Conservation (phyloP, 2,329 filamentous ascomycete genomes). For the Arthrobotrys megalospora region DNA sequence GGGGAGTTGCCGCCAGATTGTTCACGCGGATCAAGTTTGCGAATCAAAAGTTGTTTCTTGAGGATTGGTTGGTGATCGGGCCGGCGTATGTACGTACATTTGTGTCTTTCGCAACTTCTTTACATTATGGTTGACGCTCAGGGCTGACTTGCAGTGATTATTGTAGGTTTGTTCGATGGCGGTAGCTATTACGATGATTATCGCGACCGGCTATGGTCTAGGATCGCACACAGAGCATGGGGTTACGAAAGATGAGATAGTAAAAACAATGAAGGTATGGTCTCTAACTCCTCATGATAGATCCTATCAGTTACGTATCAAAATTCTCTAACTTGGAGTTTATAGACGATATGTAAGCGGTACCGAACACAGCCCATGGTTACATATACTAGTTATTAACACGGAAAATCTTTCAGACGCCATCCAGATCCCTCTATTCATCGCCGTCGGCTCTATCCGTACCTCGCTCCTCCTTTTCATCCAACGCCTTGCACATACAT, state of each 20-base stretch:
- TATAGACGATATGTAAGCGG: conserved; percentile 32
- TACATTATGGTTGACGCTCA: background rate
- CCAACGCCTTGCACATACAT: conserved; percentile 17
- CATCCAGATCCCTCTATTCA: conserved; percentile 30
- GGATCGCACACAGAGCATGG: conserved; percentile 27
- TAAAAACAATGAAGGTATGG: conserved; percentile 40
- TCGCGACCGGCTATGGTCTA: conserved; percentile 20
- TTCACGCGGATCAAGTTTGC: conserved; percentile 22
- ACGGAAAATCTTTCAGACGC: conserved; percentile 10
- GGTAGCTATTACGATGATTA: conserved; percentile 18
- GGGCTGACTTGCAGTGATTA: background rate
- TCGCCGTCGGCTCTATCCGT: conserved; percentile 28
- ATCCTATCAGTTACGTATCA: background rate
- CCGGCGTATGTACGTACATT: conserved; percentile 38
- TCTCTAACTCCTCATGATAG: background rate
- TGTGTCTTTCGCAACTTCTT: background rate
- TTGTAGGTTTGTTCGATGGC: conserved; percentile 26
- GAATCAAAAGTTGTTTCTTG: conserved; percentile 31
- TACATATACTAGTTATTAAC: background rate
- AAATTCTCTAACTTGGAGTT: conserved; percentile 1
- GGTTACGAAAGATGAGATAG: conserved; percentile 16
- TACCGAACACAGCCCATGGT: background rate
- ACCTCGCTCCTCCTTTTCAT: conserved; percentile 40
- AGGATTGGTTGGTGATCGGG: conserved; percentile 45
- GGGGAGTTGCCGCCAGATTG: conserved; percentile 17